These are phyloP conservation scores for Trichophaea hybrida DNA, from an alignment of 2,329 filamentous ascomycete species.

Conservation along the genomic window DNA sequence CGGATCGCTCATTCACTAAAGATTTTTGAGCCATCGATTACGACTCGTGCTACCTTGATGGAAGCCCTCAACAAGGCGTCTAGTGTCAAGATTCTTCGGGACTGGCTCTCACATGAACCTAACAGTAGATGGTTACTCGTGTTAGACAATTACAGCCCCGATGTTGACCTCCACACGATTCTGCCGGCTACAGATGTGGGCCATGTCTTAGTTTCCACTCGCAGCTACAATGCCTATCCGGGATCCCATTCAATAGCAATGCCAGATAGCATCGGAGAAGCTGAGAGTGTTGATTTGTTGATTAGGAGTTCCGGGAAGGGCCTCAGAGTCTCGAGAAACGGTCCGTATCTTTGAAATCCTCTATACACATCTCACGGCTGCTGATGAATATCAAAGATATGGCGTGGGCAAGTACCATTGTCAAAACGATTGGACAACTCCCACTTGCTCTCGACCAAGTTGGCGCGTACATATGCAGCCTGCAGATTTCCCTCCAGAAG, in stretches of 20 bases:
- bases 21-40: neutral
- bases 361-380: neutral
- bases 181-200: neutral
- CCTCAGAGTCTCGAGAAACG: neutral
- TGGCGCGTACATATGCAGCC: slow-evolving; percentile 24
- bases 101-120: slow-evolving; percentile 4
- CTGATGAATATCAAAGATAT: neutral
- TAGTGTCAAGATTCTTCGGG: neutral
- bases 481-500: slow-evolving; percentile 16
- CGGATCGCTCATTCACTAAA: neutral
- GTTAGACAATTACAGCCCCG: slow-evolving; percentile 4
- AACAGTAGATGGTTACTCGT: slow-evolving; percentile 7
- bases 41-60: neutral
- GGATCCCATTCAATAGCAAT: neutral
- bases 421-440: slow-evolving; percentile 21
- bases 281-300: neutral
- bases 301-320: neutral
- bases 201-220: neutral
- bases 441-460: slow-evolving; percentile 28
- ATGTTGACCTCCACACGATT: neutral
- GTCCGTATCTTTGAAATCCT: neutral
- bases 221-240: neutral
- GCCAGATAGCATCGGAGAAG: neutral
- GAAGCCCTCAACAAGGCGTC: neutral
- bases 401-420: slow-evolving; percentile 6